These are phyloP conservation scores for Calcarisporium arbuscula DNA, from an alignment of 2,329 filamentous ascomycete species.

Conservation along the genomic window DNA sequence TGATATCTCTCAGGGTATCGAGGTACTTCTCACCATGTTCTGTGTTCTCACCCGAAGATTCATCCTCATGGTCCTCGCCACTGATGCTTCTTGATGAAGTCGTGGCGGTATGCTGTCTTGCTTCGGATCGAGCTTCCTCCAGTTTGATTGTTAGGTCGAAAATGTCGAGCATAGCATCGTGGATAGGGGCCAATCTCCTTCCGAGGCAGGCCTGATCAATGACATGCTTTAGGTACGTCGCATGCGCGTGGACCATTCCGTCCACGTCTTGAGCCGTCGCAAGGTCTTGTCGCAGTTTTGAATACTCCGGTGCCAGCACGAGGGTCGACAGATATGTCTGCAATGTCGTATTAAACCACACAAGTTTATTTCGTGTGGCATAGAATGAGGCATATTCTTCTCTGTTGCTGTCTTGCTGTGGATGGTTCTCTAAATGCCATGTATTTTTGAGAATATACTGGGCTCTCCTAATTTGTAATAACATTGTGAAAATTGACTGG, in stretches of 20 bases:
- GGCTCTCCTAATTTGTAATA: slow-evolving; percentile 72
- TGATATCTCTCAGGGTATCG: slow-evolving; percentile 49
- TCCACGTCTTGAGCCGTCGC: slow-evolving; percentile 65
- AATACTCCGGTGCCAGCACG: slow-evolving; percentile 57
- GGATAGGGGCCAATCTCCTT: slow-evolving; percentile 61
- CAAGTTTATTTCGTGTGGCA: slow-evolving; percentile 58
- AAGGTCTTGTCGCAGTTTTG: slow-evolving; percentile 52
- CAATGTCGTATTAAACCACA: slow-evolving; percentile 72
- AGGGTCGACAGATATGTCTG: slow-evolving; percentile 71
- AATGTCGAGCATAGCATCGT: slow-evolving; percentile 65
- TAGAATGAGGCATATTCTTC: slow-evolving; percentile 47
- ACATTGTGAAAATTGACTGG: slow-evolving; percentile 65
- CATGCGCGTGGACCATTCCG: slow-evolving; percentile 68
- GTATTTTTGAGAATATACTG: slow-evolving; percentile 57
- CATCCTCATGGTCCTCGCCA: not conserved
- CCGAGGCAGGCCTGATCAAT: slow-evolving; percentile 65
- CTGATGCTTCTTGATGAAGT: slow-evolving; percentile 29
- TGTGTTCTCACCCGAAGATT: slow-evolving; percentile 25
- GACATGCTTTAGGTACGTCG: slow-evolving; percentile 54
- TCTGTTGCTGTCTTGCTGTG: slow-evolving; percentile 28
- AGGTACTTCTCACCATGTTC: slow-evolving; percentile 35
- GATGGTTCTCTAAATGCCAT: slow-evolving; percentile 35
- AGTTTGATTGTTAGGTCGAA: slow-evolving; percentile 70
- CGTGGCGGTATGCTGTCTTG: no score
- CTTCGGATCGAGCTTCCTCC: slow-evolving; percentile 50